Evolutionary conservation across 352 stramenopile species (phyloP), one percentile per base, ranked within the genome.

Genomic region (Phytopythium chamaehyphon): DNA sequence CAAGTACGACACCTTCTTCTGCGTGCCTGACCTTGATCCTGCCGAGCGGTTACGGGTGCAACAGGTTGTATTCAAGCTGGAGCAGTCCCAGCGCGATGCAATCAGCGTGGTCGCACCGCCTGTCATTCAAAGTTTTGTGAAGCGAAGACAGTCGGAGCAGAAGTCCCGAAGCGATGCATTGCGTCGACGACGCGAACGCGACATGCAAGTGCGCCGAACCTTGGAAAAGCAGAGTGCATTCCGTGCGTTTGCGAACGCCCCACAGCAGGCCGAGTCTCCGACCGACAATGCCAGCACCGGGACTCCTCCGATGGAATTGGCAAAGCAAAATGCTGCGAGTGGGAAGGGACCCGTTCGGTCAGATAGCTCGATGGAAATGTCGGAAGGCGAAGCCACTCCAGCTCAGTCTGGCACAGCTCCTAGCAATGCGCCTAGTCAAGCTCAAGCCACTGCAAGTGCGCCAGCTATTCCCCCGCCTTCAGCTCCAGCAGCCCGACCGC

Each of bases 101-200:
- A 54, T 61, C 1, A 77, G 60, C 35, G 63, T 76, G 33, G 63
- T 84, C 14, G 71, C 72, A 4, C 83, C 83, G 36, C 83, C 83
- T n/a, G 76, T 73, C 14, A 93, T 95, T 55, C 78, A 95, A 43
- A 93, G 82, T 51, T 95, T 93, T 54, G 69, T 84, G 18, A 88
- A 90, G 43, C 73, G 83, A 10, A 70, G 80, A 40, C 62, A 80
- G 22, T 90, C 80, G 0, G 85, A 93, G 57, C 83, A 93, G 35
- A 90, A 88, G 46, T 64, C 80, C 28, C 76, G 80, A 2, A 82
- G 61, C 3, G 81, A 95, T 33, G 80, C 81, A 12, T 36, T 95
- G 37, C 73, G 73, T 5, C 85, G 83, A 28, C 83, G 85, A 22
- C 75, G 85, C 2, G 85, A 95, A 44, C 70, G 74, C 23, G 85